Conservation (phyloP, 2,329 filamentous ascomycete genomes). For the Cladosporium sp. region DNA sequence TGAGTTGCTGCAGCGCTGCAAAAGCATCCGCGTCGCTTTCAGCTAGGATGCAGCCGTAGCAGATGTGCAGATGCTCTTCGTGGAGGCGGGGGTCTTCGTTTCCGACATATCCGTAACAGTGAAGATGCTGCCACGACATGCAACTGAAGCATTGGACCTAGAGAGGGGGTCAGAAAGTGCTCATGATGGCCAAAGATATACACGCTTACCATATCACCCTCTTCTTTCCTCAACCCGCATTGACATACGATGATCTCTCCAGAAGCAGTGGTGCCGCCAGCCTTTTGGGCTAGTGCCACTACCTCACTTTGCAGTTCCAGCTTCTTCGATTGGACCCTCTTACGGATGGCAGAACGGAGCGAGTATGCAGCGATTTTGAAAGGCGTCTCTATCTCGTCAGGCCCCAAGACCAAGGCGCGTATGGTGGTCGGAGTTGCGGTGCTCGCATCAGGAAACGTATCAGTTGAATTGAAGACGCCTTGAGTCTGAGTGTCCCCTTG, state of each 20-base stretch:
- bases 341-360: constrained; percentile 13
- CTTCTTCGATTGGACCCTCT: too few species aligned
- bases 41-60: constrained; percentile 41
- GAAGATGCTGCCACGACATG: constrained; percentile 39
- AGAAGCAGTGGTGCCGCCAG: constrained; percentile 11
- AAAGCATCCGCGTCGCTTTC: constrained; percentile 15
- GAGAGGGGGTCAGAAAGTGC: constrained; percentile 6
- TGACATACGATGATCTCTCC: constrained; percentile 33
- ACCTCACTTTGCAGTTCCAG: constrained; percentile 9
- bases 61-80: constrained; percentile 33
- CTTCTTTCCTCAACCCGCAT: constrained; percentile 35
- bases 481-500: constrained; percentile 30
- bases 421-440: constrained; percentile 7
- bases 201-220: constrained; percentile 36
- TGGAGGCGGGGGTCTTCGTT: constrained; percentile 35
- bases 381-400: too few species aligned
- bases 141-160: constrained; percentile 43
- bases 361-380: constrained; percentile 5
- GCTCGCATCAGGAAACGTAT: not conserved
- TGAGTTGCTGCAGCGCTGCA: constrained; percentile 17
- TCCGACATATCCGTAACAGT: constrained; percentile 41
- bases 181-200: not conserved
- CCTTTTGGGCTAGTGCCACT: constrained; percentile 14
- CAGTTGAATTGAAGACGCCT: not conserved
- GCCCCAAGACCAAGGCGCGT: not conserved